Base-by-base conservation (phyloP, 441 rosid genomes). In the Rhodomyrtus psidioides region DNA sequence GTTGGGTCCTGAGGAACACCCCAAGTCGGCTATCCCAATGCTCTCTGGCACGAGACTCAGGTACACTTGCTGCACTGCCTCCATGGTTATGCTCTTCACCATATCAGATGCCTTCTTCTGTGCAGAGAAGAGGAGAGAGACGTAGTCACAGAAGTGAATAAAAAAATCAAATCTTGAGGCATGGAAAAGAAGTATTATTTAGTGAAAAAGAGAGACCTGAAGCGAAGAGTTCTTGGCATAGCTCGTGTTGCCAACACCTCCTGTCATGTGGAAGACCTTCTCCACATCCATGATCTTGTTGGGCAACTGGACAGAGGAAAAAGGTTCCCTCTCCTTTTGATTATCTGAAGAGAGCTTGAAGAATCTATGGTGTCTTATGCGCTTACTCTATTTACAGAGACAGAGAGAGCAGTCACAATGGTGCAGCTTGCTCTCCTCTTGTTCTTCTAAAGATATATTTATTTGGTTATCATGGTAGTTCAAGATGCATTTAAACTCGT, bases 1-100 rank as follows among this genome's bases (percentile, higher is more conserved):
- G 90, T 96, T 95, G 84, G 95, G 94, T 85, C 98, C 98, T 30
- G 96, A 95, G 84, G 99, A 93, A 86, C 98, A 95, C 26, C 99
- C 99, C 85, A 97, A 83, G 91, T 97, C 99, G 86, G 98, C 97
- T 88, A 95, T 90, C 51, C 94, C 92, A 53, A 97, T 76, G 84
- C 94, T 97, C 83, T 90, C 90, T 16, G 97, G 95, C 76, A 28
- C 62, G 46, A 89, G 87, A 82, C 83, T 88, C 17, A 86, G 84
- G 89, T 89, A 94, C 65, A 92, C 91, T 57, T 94, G 88, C 88
- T 92, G 90, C 39, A 97, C 59, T 81, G 97, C 89, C 84, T 93
- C 94, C 85, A 91, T 81, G 55, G 93, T 90, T 87, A 95, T 90
- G 94, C 94, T 91, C 87, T 94, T 97, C 86, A 93, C 95, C 92